A percentile compares a stretch with the other conserved stretches of the same genome.
phyloP scores from a whole-genome alignment of 768 basidiomycete genomes.

The Naganishia friedmannii region DNA sequence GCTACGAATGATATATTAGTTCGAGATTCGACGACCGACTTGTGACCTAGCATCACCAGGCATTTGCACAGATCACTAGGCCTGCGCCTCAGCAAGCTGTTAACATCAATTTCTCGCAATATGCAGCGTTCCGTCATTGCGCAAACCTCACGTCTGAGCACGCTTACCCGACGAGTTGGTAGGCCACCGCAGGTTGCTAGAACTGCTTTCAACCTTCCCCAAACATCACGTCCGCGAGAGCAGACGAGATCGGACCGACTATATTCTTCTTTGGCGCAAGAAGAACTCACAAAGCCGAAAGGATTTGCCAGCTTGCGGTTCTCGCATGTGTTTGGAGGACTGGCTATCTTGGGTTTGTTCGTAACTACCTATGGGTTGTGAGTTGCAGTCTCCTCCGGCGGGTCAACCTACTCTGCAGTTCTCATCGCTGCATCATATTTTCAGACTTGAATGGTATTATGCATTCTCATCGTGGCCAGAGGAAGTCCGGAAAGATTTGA shows the following conservation, averaged over 20 bases:
- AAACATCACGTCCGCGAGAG: background rate
- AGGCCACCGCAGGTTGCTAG: background rate
- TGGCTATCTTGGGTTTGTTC: conserved; percentile 44
- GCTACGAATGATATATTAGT: too few species aligned
- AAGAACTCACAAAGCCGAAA: conserved; percentile 14
- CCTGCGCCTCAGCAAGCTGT: too few species aligned
- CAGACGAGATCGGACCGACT: background rate
- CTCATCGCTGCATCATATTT: background rate
- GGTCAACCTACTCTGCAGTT: background rate
- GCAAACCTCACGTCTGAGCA: background rate
- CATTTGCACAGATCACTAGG: too few species aligned
- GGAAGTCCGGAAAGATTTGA: conserved; percentile 44
- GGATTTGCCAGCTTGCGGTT: conserved; percentile 21
- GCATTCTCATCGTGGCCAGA: conserved; percentile 46
- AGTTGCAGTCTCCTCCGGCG: conserved; percentile 25
- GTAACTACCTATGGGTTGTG: conserved; percentile 50
- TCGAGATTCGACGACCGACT: too few species aligned
- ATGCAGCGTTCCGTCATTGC: conserved; percentile 16
- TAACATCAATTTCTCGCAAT: too few species aligned
- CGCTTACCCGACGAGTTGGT: background rate
- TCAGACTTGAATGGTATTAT: conserved; percentile 49
- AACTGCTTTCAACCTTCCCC: background rate
- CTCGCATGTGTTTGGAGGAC: conserved; percentile 46
- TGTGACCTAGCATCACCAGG: too few species aligned
- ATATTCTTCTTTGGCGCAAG: conserved; percentile 8